Percentiles rank a stretch among this genome's conserved stretches.
phyloP scores from a whole-genome alignment of 805 yeast species.

The Cyberlindnera americana region DNA sequence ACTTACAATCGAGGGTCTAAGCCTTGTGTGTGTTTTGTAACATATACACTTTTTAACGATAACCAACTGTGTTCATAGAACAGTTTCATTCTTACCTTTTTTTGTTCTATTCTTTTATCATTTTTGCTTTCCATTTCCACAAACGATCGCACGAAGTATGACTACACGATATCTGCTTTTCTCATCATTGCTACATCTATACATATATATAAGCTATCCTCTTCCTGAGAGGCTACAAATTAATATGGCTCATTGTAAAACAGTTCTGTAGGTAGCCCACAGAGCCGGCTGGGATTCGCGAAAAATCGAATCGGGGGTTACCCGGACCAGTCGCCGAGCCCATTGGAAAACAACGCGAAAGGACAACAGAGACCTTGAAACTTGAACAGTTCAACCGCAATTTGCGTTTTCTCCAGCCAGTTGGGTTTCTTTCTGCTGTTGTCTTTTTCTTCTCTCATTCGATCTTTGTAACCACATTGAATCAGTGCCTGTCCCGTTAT shows the following conservation, averaged over 20 bases:
- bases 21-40: too few relatives aligned
- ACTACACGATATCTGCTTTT: conserved; percentile 11
- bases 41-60: too few relatives aligned
- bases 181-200: conserved; percentile 1
- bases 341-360: conserved; percentile 10
- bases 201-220: neutral
- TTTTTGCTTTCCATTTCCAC: neutral
- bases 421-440: too few relatives aligned
- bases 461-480: neutral
- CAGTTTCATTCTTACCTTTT: neutral
- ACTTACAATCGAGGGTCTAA: conserved; percentile 4
- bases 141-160: conserved; percentile 11
- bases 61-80: too few relatives aligned
- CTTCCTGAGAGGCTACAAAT: neutral
- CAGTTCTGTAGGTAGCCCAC: too few relatives aligned
- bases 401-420: too few relatives aligned
- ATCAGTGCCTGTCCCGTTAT: neutral
- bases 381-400: neutral
- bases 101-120: neutral
- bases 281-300: too few relatives aligned
- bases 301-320: neutral
- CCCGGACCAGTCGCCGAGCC: conserved; percentile 2
- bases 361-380: conserved; percentile 13
- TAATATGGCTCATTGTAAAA: neutral
- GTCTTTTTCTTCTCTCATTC: neutral